Base-by-base conservation (phyloP, 1,284 basidiomycete genomes). In the Fomitopsis schrenkii region DNA sequence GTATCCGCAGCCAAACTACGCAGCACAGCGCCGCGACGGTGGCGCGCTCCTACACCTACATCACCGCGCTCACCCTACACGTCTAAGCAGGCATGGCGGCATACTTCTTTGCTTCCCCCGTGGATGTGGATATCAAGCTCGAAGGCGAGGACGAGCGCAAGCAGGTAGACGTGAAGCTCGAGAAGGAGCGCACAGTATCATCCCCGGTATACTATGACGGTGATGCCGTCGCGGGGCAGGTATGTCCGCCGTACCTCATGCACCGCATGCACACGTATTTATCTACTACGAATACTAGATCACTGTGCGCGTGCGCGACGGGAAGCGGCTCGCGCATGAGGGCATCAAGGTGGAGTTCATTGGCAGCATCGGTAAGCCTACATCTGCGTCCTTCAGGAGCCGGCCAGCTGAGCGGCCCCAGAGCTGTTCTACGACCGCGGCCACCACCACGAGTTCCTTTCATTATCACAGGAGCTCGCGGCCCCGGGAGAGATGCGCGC, bases 321-420 rank as follows among this genome's bases (percentile, higher is more conserved):
- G 97, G 14, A 98, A 98, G 85, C 95, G 92, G 76, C 81, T 97
- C 59, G 85, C 90, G 33, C 97, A 99, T 70, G 97, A 99, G 57
- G 97, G 97, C 1, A 96, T 99, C 72, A 96, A 98, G 75, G 93
- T 99, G 60, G 97, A 99, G 76, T 96, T 99, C 69, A 91, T 97
- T 17, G 97, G 97, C 15, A 94, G 92, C 68, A 98, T 98, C 71
- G 96, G 96, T 94, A 65, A 56, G 90, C 73, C 38, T 6, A 14
- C 48, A 22, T 33, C 22, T 44, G 22, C 33, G 44, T 45, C 17
- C 26, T 30, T 38, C 38, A 41, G 19, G 28, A 26, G 35, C 6
- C 26, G 35, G 10, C 22, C 22, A n/a, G 55, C 42, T 55, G 33
- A 41, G 7, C 22, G 35, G 35, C 10, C 19, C 8, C 71, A 97